Conservation (phyloP, 2,329 filamentous ascomycete genomes). For the Emmonsia crescens region DNA sequence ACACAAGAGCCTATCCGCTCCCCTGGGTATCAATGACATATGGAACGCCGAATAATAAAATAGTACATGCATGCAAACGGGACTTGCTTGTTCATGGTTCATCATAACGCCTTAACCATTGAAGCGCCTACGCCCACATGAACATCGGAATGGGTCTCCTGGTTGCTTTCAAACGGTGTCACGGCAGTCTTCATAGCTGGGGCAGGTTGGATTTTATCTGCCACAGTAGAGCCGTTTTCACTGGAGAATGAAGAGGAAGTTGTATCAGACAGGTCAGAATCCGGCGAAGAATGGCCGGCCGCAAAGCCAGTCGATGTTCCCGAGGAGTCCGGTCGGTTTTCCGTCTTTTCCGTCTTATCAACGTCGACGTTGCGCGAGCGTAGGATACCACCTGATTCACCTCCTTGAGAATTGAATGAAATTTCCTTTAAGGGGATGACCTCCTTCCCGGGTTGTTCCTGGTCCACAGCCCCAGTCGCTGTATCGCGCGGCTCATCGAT, state of each 20-base stretch:
- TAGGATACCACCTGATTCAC: background rate
- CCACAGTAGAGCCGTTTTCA: background rate
- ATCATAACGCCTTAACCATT: conserved; percentile 7
- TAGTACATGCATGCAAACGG: conserved; percentile 5
- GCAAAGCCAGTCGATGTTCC: background rate
- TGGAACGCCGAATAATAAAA: background rate
- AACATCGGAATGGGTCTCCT: background rate
- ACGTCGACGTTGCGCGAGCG: background rate
- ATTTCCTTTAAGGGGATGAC: conserved; percentile 7
- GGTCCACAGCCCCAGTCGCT: conserved; percentile 14
- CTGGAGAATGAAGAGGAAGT: background rate
- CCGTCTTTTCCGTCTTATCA: background rate
- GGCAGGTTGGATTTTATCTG: background rate
- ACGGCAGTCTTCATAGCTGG: conserved; percentile 1
- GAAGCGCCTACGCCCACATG: conserved; percentile 1
- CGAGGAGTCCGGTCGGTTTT: background rate
- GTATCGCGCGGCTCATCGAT: conserved; percentile 35
- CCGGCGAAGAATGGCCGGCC: background rate
- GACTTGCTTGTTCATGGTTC: conserved; percentile 7
- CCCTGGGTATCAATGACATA: conserved; percentile 6
- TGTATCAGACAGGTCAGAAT: conserved; percentile 5
- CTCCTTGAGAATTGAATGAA: background rate
- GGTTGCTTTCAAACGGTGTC: background rate
- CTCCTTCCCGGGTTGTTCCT: conserved; percentile 17
- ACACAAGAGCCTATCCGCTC: background rate